These are phyloP conservation scores for Lactarius indigo DNA, from an alignment of 768 basidiomycete genomes.

Conservation along the genomic window DNA sequence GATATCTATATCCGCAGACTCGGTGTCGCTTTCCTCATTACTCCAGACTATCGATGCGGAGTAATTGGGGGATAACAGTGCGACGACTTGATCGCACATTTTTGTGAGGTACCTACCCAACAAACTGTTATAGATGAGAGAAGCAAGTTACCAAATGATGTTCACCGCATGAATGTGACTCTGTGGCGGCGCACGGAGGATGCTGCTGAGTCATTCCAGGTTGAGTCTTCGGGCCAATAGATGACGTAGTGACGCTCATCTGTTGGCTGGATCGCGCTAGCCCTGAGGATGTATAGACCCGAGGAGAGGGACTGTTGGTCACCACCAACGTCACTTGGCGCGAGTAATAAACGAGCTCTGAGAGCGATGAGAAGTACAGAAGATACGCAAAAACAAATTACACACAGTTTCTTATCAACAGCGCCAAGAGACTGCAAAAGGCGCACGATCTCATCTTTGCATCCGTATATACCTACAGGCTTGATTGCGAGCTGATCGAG, in stretches of 20 bases:
- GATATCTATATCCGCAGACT: conserved; percentile 37
- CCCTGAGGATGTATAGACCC: neutral
- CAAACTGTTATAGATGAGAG: neutral
- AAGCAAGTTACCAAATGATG: neutral
- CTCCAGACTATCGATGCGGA: conserved; percentile 44
- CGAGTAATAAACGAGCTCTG: conserved; percentile 27
- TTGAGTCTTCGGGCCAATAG: conserved; percentile 59
- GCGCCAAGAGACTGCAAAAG: conserved; percentile 38
- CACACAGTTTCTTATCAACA: conserved; percentile 42
- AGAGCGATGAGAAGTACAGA: neutral
- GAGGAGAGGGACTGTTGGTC: neutral
- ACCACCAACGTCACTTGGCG: neutral
- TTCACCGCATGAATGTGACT: conserved; percentile 58
- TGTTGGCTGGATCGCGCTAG: neutral
- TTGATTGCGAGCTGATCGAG: conserved; percentile 46
- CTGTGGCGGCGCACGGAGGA: conserved; percentile 48
- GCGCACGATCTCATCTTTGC: conserved; percentile 44
- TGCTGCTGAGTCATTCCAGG: conserved; percentile 51
- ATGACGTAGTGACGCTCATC: conserved; percentile 42
- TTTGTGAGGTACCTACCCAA: conserved; percentile 9
- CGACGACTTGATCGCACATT: conserved; percentile 50
- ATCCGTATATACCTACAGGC: conserved; percentile 56
- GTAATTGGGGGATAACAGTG: conserved; percentile 48
- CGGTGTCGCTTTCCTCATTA: conserved; percentile 31
- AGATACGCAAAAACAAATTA: neutral